Evolutionary conservation across 1,284 basidiomycete genomes (phyloP).

Genomic region (Apiotrichum gracile): DNA sequence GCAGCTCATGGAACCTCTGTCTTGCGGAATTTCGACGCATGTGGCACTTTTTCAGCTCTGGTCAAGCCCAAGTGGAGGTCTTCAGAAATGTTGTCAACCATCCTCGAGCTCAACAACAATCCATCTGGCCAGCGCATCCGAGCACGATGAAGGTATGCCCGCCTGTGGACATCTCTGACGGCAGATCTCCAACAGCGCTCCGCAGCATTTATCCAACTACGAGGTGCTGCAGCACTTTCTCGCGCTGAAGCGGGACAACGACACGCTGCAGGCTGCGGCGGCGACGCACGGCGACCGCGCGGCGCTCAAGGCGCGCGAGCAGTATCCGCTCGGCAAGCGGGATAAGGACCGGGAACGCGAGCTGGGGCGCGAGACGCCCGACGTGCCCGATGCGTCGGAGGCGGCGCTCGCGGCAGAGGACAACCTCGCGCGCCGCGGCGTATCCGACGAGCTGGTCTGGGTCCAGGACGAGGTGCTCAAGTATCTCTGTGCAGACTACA

Average conservation of each 20-base stretch:
- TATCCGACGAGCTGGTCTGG: conserved; percentile 75
- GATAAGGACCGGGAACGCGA: background rate
- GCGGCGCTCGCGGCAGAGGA: conserved; percentile 51
- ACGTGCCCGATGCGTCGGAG: conserved; percentile 31
- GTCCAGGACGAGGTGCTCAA: conserved; percentile 82
- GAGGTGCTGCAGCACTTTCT: conserved; percentile 77
- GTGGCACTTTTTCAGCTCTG: background rate
- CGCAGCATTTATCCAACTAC: conserved; percentile 75
- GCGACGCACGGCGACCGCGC: conserved; percentile 38
- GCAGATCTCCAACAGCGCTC: conserved; percentile 68
- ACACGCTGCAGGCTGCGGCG: conserved; percentile 62
- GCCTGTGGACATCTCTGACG: background rate
- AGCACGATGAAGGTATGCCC: conserved; percentile 14
- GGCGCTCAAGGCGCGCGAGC: conserved; percentile 5
- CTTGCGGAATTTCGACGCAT: too few relatives aligned
- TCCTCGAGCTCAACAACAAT: background rate
- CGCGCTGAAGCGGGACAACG: conserved; percentile 59
- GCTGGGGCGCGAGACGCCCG: conserved; percentile 13
- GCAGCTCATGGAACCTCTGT: too few relatives aligned
- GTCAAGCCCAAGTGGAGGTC: background rate
- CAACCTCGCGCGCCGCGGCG: conserved; percentile 34
- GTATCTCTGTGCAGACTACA: conserved; percentile 55
- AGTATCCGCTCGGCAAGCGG: conserved; percentile 4
- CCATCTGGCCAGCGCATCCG: background rate
- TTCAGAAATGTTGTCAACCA: background rate